phyloP scores from a whole-genome alignment of 148 eudicot genomes.

The Nepenthes gracilis region DNA sequence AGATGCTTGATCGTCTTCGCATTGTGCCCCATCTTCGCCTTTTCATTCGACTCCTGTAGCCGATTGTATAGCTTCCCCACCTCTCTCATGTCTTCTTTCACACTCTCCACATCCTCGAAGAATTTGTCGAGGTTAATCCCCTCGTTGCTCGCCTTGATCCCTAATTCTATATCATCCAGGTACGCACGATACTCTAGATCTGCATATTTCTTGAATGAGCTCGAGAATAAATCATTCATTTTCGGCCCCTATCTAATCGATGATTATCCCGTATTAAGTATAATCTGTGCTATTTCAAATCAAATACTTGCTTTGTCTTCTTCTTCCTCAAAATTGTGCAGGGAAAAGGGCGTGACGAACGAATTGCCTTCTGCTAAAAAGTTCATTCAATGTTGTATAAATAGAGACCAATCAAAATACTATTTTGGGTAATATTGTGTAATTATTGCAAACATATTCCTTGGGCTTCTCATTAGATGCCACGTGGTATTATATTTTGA shows the following conservation, averaged over 20 bases:
- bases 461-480: no score
- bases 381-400: no score
- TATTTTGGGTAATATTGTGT: no score
- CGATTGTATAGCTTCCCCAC: conserved; percentile 33
- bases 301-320: no score
- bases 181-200: conserved; percentile 7
- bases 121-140: conserved; percentile 39
- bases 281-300: no score
- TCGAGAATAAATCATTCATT: conserved; percentile 31
- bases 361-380: no score
- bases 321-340: no score
- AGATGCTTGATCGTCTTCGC: conserved; percentile 46
- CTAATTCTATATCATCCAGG: not conserved
- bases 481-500: no score
- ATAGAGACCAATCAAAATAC: no score
- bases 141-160: conserved; percentile 5
- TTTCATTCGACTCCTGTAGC: conserved; percentile 43
- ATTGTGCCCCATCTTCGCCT: conserved; percentile 30
- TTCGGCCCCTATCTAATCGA: not conserved
- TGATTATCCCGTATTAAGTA: no score
- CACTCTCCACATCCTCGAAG: conserved; percentile 45
- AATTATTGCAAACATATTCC: no score
- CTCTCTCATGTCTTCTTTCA: conserved; percentile 40
- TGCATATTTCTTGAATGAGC: conserved; percentile 19
- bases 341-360: no score